Base-by-base conservation (phyloP, 2,329 filamentous ascomycete genomes). In the Dothistroma septosporum region DNA sequence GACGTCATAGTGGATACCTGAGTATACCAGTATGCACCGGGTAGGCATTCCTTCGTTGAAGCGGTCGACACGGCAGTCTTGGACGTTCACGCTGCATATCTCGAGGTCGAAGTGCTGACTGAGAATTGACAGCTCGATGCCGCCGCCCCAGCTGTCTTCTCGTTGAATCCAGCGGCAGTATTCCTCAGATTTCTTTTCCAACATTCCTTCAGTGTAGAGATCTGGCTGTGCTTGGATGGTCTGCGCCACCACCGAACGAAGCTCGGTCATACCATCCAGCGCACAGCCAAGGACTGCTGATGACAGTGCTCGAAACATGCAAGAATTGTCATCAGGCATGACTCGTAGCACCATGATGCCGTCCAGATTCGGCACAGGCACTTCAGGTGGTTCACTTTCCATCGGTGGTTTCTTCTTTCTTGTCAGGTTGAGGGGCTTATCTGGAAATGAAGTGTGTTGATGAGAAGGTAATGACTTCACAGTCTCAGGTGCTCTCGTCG, bases 321-420 rank as follows among this genome's bases (percentile, higher is more conserved):
- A 97, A 61, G 87, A 91, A 76, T 97, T 97, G 75, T 97, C 93
- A 72, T 97, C 93, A 4, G 92, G 91, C 93, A 97, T 97, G 55
- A 97, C 90, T 14, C 93, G 88, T 19, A 97, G 83, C 9, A 95
- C 89, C 19, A 84, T 75, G 1, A 80, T 83, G 52, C 83, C 84
- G 33, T 77, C 77, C 53, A 84, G 81, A 31, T 81, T 77, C 7
- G 84, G 80, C 0, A 87, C 78, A 0, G 81, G 76, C 1, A 88
- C 75, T 68, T 87, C 85, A 0, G 86, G 86, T 1, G 85, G 84
- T 64, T 89, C 85, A 50, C 80, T 78, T 46, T 83, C 78, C 24
- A 77, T 66, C 5, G 77, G 72, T 32, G 74, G 63, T 60, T 79
- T 82, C 48, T 78, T 74, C 41, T 79, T 73, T 1, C 81, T 72